Percentiles rank a stretch among this genome's conserved stretches.
Evolutionary conservation across 129 eudicot genomes (phyloP).

Genomic region (Chrysanthemum seticuspe): DNA sequence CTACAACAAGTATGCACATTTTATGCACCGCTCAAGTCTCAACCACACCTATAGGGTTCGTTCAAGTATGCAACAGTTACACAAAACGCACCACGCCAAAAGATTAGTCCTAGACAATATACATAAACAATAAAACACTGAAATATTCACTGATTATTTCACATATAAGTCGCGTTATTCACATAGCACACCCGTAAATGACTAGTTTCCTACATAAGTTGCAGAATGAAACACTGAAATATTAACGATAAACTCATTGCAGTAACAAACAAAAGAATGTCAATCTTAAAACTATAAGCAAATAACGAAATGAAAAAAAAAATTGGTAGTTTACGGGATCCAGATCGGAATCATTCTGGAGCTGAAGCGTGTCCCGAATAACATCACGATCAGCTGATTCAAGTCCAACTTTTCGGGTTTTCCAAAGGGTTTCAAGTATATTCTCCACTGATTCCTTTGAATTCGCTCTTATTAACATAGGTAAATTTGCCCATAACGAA

Average conservation of each 20-base stretch:
- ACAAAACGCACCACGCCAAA: too few relatives aligned
- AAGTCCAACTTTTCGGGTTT: constrained; percentile 59
- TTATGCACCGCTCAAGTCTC: too few relatives aligned
- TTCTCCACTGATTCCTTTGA: constrained; percentile 60
- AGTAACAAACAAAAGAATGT: not conserved
- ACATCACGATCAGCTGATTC: constrained; percentile 57
- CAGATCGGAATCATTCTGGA: constrained; percentile 46
- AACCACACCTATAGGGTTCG: too few relatives aligned
- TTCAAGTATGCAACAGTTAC: too few relatives aligned
- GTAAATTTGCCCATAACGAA: constrained; percentile 60
- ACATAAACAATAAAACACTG: too few relatives aligned
- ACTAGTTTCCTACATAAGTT: not conserved
- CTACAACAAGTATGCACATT: too few relatives aligned
- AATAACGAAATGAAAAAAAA: not conserved
- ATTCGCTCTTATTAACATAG: constrained; percentile 52
- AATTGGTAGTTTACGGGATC: constrained; percentile 46
- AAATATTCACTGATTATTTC: too few relatives aligned
- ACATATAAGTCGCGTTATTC: too few relatives aligned
- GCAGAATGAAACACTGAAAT: not conserved
- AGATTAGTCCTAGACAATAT: too few relatives aligned
- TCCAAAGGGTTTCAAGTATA: constrained; percentile 65
- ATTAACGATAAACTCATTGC: too few relatives aligned
- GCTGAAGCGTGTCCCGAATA: constrained; percentile 58
- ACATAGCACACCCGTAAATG: not conserved
- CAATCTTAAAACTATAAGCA: not conserved